Evolutionary conservation across 2,329 filamentous ascomycete genomes (phyloP), one percentile per base, ranked within the genome.

Genomic region (Scedosporium apiospermum): DNA sequence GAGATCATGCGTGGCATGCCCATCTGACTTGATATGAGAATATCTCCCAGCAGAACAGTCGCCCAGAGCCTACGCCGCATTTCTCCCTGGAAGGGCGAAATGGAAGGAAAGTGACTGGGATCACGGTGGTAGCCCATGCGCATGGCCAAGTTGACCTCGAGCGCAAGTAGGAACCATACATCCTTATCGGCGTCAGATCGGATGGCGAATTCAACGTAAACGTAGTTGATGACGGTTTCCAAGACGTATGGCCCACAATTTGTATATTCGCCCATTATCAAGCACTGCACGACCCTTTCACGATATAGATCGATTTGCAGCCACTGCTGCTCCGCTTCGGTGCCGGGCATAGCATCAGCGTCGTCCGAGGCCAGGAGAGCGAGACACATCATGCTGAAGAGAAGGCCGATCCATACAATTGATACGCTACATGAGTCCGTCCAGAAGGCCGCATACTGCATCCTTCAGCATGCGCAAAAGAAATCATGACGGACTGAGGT

Each of bases 21-120:
- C 63, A 80, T 72, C 58, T 80, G 78, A 12, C 75, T 73, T 0
- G 77, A 78, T 3, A 79, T 71, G 0, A 76, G 66, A 2, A 78
- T 68, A 55, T 81, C 79, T 3, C 76, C 68, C 61, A 77, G 72
- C 16, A 73, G 68, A 3, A 79, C 67, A 0, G 73, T 69, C 6
- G 73, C 69, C 78, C 79, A 81, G 0, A 75, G 66, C 1, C 78
- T 70, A 34, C 76, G 70, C 21, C 79, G 71, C 77, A 81, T 81
- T 65, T 81, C 78, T 2, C 73, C 72, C 0, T 74, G 65, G 42
- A 80, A 77, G 0, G 71, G 68, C 0, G 73, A 72, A 27, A 81
- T 74, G 5, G 67, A 69, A 0, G 70, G 68, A 65, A 79, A 80
- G 57, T 77, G 72, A 4, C 69, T 72, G 0, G 76, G 71, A 63